A percentile compares a stretch with the other conserved stretches of the same genome.
These are phyloP conservation scores for Vitis labrusca DNA, from an alignment of 164 flowering plant species.

Conservation along the genomic window DNA sequence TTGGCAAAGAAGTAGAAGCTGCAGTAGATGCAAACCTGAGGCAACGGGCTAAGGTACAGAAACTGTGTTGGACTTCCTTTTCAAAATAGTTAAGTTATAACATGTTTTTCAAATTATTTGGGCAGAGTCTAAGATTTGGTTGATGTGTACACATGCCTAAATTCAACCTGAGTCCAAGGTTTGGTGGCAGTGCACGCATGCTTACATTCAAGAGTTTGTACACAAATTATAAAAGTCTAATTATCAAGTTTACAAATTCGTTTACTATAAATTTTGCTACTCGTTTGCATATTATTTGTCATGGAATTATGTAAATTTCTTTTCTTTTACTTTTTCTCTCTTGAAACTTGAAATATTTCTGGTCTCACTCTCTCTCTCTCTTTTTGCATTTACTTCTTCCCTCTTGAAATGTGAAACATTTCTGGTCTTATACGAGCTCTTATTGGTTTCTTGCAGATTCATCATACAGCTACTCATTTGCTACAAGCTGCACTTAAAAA, in stretches of 20 bases:
- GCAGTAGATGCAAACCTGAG: constrained; percentile 75
- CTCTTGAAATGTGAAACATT: background rate
- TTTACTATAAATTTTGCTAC: too few relatives aligned
- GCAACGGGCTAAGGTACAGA: constrained; percentile 79
- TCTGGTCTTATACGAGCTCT: background rate
- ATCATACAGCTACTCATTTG: constrained; percentile 97
- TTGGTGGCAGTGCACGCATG: too few relatives aligned
- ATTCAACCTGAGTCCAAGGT: too few relatives aligned
- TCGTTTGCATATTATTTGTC: too few relatives aligned
- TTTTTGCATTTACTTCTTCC: background rate
- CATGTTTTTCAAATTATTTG: background rate
- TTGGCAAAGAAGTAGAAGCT: constrained; percentile 84
- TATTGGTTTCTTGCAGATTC: constrained; percentile 57
- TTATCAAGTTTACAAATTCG: background rate
- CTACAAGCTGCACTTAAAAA: constrained; percentile 91
- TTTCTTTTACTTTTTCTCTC: background rate
- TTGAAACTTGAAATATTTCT: background rate
- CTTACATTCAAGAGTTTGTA: background rate
- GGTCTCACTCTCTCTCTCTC: background rate
- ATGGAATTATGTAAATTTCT: background rate
- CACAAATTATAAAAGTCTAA: background rate
- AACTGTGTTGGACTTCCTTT: too few relatives aligned
- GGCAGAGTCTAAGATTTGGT: too few relatives aligned
- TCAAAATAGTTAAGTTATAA: background rate
- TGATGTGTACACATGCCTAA: too few relatives aligned